A percentile compares a stretch with the other conserved stretches of the same genome.
These are phyloP conservation scores for Phlegmacium glaucopus DNA, from an alignment of 768 basidiomycete species.

Conservation along the genomic window DNA sequence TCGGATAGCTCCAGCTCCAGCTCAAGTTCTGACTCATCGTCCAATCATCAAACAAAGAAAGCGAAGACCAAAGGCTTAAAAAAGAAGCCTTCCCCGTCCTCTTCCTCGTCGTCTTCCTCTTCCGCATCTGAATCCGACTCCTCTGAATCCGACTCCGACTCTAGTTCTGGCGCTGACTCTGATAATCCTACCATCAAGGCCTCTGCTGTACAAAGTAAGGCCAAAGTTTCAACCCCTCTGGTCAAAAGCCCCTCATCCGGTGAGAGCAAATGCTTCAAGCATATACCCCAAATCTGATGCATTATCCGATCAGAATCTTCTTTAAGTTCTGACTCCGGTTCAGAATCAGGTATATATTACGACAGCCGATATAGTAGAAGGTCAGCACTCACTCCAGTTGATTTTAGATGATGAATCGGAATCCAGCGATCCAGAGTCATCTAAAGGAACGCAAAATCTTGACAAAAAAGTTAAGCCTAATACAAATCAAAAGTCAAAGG, in stretches of 20 bases:
- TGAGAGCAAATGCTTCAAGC: background rate
- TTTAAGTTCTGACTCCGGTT: constrained; percentile 28
- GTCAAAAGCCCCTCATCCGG: background rate
- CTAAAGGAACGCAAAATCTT: constrained; percentile 13
- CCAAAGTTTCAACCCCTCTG: background rate
- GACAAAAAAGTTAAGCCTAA: constrained; percentile 10
- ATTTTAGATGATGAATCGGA: constrained; percentile 33
- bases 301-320: background rate
- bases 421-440: constrained; percentile 28
- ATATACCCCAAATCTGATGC: background rate
- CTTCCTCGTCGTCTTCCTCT: constrained; percentile 16
- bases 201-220: constrained; percentile 1
- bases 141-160: background rate
- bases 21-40: constrained; percentile 8
- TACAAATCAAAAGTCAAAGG: constrained; percentile 4
- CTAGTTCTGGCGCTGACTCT: too few relatives aligned
- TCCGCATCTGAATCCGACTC: constrained; percentile 28
- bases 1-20: constrained; percentile 10
- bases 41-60: constrained; percentile 8
- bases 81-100: constrained; percentile 14
- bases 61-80: constrained; percentile 22
- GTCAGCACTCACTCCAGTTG: too few relatives aligned
- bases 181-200: too few relatives aligned
- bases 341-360: constrained; percentile 24
- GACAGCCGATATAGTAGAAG: background rate